Evolutionary conservation across 2,329 filamentous ascomycete genomes (phyloP).

Genomic region (Dendrostoma leiphaemia): DNA sequence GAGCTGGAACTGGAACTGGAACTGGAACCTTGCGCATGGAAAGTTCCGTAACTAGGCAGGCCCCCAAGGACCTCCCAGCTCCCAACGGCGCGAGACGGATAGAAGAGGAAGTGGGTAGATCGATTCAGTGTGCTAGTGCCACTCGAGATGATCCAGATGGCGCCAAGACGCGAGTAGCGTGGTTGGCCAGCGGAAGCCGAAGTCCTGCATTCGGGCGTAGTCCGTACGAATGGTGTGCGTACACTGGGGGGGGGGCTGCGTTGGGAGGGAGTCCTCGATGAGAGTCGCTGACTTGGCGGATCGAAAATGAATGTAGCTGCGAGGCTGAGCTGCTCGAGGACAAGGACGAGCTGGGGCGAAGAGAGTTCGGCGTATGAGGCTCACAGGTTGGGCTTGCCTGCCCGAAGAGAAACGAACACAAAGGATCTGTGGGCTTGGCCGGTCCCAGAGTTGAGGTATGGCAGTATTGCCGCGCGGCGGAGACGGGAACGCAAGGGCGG

Average conservation of each 20-base stretch:
- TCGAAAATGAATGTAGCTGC: neutral
- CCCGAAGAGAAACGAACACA: neutral
- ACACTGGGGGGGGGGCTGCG: neutral
- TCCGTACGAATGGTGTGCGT: neutral
- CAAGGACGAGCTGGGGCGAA: neutral
- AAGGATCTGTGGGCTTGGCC: too few species aligned
- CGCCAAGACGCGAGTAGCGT: neutral
- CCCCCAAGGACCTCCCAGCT: neutral
- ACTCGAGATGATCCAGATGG: neutral
- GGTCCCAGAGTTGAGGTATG: too few species aligned
- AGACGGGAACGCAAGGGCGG: neutral
- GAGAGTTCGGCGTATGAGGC: neutral
- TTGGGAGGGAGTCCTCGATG: too few species aligned
- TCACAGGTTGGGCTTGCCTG: neutral
- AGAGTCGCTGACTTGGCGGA: too few species aligned
- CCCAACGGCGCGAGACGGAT: neutral
- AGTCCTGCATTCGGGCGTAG: neutral
- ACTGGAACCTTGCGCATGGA: neutral
- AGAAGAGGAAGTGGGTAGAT: neutral
- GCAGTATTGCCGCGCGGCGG: neutral
- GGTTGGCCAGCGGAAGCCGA: neutral
- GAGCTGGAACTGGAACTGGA: neutral
- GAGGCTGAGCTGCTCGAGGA: neutral
- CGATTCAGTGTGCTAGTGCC: neutral
- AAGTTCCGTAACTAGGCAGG: neutral